These are phyloP conservation scores for Colletotrichum musicola DNA, from an alignment of 2,329 filamentous ascomycete genomes.

Conservation along the genomic window DNA sequence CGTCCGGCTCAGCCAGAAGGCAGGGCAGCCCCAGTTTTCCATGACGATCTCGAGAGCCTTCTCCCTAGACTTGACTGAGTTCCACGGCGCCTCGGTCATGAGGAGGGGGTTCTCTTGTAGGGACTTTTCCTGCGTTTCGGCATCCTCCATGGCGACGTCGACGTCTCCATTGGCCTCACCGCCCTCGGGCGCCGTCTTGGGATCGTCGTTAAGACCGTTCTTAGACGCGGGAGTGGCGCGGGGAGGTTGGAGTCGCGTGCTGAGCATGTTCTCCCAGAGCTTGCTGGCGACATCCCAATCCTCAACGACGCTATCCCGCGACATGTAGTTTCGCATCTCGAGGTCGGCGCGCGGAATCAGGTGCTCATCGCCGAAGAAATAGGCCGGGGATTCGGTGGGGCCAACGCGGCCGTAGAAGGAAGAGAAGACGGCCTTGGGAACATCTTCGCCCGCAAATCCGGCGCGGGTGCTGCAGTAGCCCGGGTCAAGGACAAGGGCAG, in stretches of 20 bases:
- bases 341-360: slow-evolving; percentile 82
- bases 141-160: slow-evolving; percentile 70
- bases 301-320: slow-evolving; percentile 88
- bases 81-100: slow-evolving; percentile 96
- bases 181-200: slow-evolving; percentile 69
- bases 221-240: slow-evolving; percentile 76
- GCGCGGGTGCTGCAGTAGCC: slow-evolving; percentile 93
- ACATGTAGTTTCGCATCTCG: slow-evolving; percentile 93
- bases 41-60: slow-evolving; percentile 96
- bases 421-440: slow-evolving; percentile 92
- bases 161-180: slow-evolving; percentile 72
- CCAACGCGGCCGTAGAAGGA: slow-evolving; percentile 83
- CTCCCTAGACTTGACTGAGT: slow-evolving; percentile 86
- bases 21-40: slow-evolving; percentile 95
- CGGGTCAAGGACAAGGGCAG: slow-evolving; percentile 94
- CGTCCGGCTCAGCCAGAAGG: slow-evolving; percentile 91
- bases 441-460: slow-evolving; percentile 97
- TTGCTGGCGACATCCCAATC: slow-evolving; percentile 94
- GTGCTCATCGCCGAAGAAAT: slow-evolving; percentile 91
- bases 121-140: slow-evolving; percentile 75
- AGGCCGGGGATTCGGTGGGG: slow-evolving; percentile 61
- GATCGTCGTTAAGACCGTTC: slow-evolving; percentile 82
- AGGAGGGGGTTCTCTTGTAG: slow-evolving; percentile 91
- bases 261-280: slow-evolving; percentile 93
- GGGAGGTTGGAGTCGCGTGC: slow-evolving; percentile 85